Evolutionary conservation across 371 early-diverging fungal genomes (phyloP).

Genomic region (Parasitella parasitica): DNA sequence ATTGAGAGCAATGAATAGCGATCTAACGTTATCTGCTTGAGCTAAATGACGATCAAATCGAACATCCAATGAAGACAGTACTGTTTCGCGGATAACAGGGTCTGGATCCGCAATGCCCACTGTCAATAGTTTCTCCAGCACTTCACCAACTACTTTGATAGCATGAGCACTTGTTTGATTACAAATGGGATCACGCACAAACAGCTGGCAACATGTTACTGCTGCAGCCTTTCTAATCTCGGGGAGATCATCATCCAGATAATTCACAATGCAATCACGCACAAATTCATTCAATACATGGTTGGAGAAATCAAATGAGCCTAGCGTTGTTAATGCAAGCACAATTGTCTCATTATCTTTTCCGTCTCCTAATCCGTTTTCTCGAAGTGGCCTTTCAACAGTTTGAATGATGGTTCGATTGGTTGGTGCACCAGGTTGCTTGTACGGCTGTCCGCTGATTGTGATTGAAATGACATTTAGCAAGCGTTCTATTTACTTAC

Average conservation of each 20-base stretch:
- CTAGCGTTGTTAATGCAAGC: constrained; percentile 85
- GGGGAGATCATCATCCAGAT: constrained; percentile 82
- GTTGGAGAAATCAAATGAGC: constrained; percentile 82
- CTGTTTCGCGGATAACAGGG: constrained; percentile 76
- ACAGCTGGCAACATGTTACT: constrained; percentile 84
- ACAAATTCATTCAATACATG: constrained; percentile 91
- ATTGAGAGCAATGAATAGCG: constrained; percentile 87
- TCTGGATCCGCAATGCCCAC: constrained; percentile 94
- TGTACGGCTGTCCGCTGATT: constrained; percentile 84
- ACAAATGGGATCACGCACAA: constrained; percentile 74
- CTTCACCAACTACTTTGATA: constrained; percentile 86
- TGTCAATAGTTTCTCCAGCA: constrained; percentile 83
- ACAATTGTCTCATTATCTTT: constrained; percentile 80
- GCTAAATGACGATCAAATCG: constrained; percentile 90
- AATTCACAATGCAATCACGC: constrained; percentile 81
- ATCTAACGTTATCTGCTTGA: constrained; percentile 88
- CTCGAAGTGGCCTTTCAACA: constrained; percentile 45
- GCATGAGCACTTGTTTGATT: constrained; percentile 82
- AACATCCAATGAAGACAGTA: constrained; percentile 76
- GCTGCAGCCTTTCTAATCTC: constrained; percentile 89
- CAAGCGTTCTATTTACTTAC: constrained; percentile 82
- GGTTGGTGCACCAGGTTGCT: constrained; percentile 76
- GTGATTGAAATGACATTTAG: constrained; percentile 88
- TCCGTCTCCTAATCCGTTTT: constrained; percentile 45
- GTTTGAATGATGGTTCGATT: constrained; percentile 39